Evolutionary conservation across 352 stramenopile genomes (phyloP), one percentile per base, ranked within the genome.

Genomic region (Sclerospora graminicola): DNA sequence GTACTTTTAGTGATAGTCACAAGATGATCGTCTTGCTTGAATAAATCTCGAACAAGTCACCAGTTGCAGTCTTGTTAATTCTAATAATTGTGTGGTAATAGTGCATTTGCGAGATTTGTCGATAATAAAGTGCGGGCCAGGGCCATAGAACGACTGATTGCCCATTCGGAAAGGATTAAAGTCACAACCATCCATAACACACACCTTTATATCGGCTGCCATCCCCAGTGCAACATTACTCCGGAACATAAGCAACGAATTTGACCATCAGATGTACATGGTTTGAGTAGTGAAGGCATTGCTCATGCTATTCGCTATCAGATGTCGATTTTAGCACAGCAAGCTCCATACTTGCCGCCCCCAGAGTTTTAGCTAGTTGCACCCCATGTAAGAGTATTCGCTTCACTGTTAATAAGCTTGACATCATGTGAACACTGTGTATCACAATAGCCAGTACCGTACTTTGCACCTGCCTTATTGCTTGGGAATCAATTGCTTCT

Each of bases 321-420:
- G 20, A 84, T 78, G 35, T 84, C 69, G 23, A 81, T 51, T 59
- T 89, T 73, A 13, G 60, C 54, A 48, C 77, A 86, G 51, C 77
- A 89, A 13, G 72, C 44, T 24, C 76, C 72, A 42, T 82, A 85
- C 37, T 63, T 65, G 26, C 72, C 72, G 40, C 45, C 40, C 15
- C 69, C 72, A 0, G 69, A 68, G 39, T 66, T 87, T 18, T 58
- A 37, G 29, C 76, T 65, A 4, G 45, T 60, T 8, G 35, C 52
- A 19, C 40, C 41, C 75, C 69, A 88, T 9, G 73, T 55, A 1
- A 78, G 14, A n/a, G 71, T 63, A 45, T 88, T 88, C 7, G 72
- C 76, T 19, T 82, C 71, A 26, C 76, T 72, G 26, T 85, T 67
- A 52, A 88, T 82, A 49, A 83, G 85, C 66, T 85, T 88, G 61